Evolutionary conservation across 2,329 filamentous ascomycete genomes (phyloP).

Genomic region (Dactylellina leptospora): DNA sequence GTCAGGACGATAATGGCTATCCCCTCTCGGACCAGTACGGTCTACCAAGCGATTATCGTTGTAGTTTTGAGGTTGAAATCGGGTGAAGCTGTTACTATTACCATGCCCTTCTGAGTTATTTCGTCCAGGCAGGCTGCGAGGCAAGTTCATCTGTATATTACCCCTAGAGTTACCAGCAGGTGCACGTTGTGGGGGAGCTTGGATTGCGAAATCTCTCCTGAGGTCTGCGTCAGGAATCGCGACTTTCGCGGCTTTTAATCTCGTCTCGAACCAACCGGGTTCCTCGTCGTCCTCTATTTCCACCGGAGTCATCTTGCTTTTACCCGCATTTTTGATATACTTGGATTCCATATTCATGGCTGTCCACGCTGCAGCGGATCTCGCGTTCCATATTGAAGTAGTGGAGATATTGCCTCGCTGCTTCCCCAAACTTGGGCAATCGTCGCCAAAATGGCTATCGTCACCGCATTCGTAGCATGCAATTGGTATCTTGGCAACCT

Average conservation of each 20-base stretch:
- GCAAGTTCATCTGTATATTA: constrained; percentile 42
- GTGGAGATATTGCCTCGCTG: constrained; percentile 17
- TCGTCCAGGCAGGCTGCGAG: constrained; percentile 27
- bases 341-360: constrained; percentile 50
- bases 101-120: background rate
- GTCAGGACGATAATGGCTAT: constrained; percentile 28
- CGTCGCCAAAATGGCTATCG: constrained; percentile 46
- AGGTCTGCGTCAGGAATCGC: constrained; percentile 43
- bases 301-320: constrained; percentile 1
- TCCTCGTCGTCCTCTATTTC: constrained; percentile 26
- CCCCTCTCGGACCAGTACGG: constrained; percentile 21
- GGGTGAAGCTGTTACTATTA: constrained; percentile 20
- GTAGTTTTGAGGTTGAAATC: constrained; percentile 13
- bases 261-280: constrained; percentile 38
- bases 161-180: constrained; percentile 9
- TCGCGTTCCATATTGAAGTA: constrained; percentile 47
- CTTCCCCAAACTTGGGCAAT: constrained; percentile 36
- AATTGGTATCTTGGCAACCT: constrained; percentile 36
- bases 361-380: constrained; percentile 34
- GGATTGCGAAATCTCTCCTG: constrained; percentile 14
- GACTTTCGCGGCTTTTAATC: constrained; percentile 22
- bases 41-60: background rate
- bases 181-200: constrained; percentile 6
- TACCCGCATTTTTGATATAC: constrained; percentile 21
- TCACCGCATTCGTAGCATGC: constrained; percentile 47